Base-by-base conservation (phyloP, 495 filamentous ascomycete genomes). In the Acidiella bohemica region DNA sequence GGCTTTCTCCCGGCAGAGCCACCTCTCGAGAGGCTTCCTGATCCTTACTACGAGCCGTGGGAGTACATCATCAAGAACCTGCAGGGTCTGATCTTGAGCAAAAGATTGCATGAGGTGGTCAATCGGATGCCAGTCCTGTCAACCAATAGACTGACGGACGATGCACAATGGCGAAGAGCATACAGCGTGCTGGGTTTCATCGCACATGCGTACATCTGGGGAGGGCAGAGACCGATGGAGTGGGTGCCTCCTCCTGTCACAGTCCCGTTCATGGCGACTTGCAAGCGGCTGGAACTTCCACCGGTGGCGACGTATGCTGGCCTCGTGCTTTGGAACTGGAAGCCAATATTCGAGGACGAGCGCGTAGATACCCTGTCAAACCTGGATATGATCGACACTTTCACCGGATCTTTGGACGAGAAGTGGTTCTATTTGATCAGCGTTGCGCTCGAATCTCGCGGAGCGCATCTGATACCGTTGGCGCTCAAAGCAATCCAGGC, bases 381-480 rank as follows among this genome's bases (percentile, higher is more conserved):
- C 51, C 67, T 99, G 29, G 73, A 80, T 18, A 86, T 81, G 9
- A 66, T 93, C 44, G 71, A 75, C 41, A 93, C 90, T 13, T 87
- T 95, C 58, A 96, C 92, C n/a, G 90, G 92, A 24, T 84, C 84
- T 4, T 63, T 92, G 12, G 90, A 99, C 57, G 90, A 99, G 57
- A 90, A 92, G 49, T 96, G 90, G 90, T 99, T 99, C 56, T 95
- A 93, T 55, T 67, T 96, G 7, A 72, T 95, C 30, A 94, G 87
- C 0, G 81, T 95, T 11, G 90, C 88, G 46, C 94, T 97, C 49
- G 90, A 97, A 63, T 87, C 90, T 32, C 75, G 85, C 22, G 88
- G 84, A 19, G 90, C 74, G 0, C 84, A 87, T n/a, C 80, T 84
- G 30, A 75, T 96, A 25, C 78, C 85, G 0, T 60, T 92, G 19